These are phyloP conservation scores for Trypanosoma brucei DNA, from an alignment of 208 protist species.

Conservation along the genomic window DNA sequence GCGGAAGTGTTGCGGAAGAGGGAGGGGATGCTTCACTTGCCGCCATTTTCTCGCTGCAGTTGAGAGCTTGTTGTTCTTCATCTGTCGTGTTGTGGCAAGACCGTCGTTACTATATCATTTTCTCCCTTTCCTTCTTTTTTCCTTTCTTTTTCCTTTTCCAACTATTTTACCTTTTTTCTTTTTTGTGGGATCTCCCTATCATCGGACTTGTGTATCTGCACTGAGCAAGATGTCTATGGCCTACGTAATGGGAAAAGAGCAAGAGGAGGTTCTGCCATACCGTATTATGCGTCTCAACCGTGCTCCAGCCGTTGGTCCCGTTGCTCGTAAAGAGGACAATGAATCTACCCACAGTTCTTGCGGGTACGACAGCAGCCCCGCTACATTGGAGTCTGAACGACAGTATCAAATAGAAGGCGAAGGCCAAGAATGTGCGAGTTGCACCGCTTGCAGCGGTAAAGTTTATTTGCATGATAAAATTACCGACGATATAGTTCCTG, in stretches of 20 bases:
- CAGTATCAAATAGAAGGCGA: no score
- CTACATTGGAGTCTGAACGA: not conserved
- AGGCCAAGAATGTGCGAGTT: no score
- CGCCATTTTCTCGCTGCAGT: no score
- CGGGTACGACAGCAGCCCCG: not conserved
- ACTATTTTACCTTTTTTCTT: not conserved
- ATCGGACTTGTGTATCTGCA: not conserved
- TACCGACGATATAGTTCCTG: no score
- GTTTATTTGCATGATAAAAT: no score
- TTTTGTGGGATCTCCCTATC: not conserved
- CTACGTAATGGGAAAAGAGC: not conserved
- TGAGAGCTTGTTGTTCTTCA: no score
- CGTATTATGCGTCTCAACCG: conserved; percentile 17
- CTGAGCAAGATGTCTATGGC: not conserved
- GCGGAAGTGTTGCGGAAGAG: no score
- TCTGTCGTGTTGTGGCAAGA: no score
- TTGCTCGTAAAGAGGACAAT: not conserved
- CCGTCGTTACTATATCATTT: not conserved
- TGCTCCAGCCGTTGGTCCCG: conserved; percentile 4
- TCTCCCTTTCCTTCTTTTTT: not conserved
- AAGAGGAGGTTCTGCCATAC: not conserved
- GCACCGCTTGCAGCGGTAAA: no score
- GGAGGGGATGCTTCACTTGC: no score
- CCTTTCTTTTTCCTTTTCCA: not conserved
- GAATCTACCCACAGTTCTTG: not conserved